These are phyloP conservation scores for Candida piceae DNA, from an alignment of 805 yeast genomes.

Conservation along the genomic window DNA sequence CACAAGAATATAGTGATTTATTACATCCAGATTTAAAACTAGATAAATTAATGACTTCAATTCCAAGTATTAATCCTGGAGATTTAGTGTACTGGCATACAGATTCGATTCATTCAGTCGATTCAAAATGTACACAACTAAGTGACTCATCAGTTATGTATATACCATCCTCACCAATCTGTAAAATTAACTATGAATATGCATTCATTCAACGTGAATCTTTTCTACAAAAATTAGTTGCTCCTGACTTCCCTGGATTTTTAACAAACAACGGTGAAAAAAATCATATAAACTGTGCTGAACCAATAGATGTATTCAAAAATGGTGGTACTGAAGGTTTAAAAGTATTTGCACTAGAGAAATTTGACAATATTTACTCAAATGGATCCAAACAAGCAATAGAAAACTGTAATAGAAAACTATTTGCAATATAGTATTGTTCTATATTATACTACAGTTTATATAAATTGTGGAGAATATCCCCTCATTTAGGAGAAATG, in stretches of 20 bases:
- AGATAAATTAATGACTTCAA: constrained; percentile 27
- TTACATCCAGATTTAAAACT: constrained; percentile 34
- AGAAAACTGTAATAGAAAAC: constrained; percentile 5
- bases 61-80: constrained; percentile 38
- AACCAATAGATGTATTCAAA: constrained; percentile 15
- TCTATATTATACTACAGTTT: not conserved
- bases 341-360: constrained; percentile 17
- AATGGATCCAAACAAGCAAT: constrained; percentile 10
- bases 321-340: constrained; percentile 19
- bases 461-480: too few species aligned
- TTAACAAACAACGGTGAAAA: constrained; percentile 21
- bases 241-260: constrained; percentile 28
- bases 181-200: constrained; percentile 11
- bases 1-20: constrained; percentile 27
- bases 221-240: constrained; percentile 18
- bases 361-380: constrained; percentile 12
- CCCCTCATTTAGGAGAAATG: too few species aligned
- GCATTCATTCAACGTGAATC: constrained; percentile 21
- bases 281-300: constrained; percentile 20
- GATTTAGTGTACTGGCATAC: constrained; percentile 37
- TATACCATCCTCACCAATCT: constrained; percentile 33
- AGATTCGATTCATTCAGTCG: constrained; percentile 38
- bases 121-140: constrained; percentile 30
- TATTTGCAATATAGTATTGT: constrained; percentile 1
- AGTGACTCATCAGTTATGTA: constrained; percentile 36